phyloP scores from a whole-genome alignment of 75 land plant species.

The Adiantum capillusveneris region DNA sequence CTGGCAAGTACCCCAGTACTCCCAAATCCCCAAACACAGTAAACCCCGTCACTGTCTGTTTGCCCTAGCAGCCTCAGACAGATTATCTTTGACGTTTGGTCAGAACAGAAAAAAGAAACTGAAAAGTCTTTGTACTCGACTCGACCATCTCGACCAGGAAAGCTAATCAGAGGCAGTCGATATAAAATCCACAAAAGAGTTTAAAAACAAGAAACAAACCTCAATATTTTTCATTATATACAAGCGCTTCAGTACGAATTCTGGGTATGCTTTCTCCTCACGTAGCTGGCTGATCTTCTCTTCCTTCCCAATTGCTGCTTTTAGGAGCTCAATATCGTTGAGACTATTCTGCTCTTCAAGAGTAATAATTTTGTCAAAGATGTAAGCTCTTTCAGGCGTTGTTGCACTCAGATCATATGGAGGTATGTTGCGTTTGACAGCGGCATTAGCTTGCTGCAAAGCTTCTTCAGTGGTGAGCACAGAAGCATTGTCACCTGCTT shows the following conservation, averaged over 20 bases:
- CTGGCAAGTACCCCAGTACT: too few species aligned
- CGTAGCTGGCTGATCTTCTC: neutral
- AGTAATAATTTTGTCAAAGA: constrained; percentile 58
- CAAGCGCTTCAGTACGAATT: constrained; percentile 63
- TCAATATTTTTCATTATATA: constrained; percentile 33
- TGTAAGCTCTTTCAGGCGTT: constrained; percentile 58
- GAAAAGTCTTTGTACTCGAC: too few species aligned
- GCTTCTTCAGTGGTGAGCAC: constrained; percentile 31
- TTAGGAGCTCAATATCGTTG: constrained; percentile 34
- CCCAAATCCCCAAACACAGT: too few species aligned
- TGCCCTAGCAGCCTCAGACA: too few species aligned
- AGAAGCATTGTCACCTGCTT: constrained; percentile 22
- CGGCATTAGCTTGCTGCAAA: constrained; percentile 20
- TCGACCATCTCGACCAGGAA: too few species aligned
- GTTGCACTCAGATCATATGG: constrained; percentile 59
- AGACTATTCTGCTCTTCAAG: constrained; percentile 58
- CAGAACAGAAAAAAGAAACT: too few species aligned
- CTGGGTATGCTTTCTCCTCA: constrained; percentile 37
- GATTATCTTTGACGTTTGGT: too few species aligned
- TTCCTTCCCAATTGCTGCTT: constrained; percentile 22
- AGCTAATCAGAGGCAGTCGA: too few species aligned
- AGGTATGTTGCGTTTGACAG: constrained; percentile 54
- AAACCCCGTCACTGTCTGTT: too few species aligned
- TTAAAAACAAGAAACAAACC: constrained; percentile 17
- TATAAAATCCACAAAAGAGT: too few species aligned